Conservation (phyloP, 2,329 filamentous ascomycete genomes). For the Colletotrichum somersetense region DNA sequence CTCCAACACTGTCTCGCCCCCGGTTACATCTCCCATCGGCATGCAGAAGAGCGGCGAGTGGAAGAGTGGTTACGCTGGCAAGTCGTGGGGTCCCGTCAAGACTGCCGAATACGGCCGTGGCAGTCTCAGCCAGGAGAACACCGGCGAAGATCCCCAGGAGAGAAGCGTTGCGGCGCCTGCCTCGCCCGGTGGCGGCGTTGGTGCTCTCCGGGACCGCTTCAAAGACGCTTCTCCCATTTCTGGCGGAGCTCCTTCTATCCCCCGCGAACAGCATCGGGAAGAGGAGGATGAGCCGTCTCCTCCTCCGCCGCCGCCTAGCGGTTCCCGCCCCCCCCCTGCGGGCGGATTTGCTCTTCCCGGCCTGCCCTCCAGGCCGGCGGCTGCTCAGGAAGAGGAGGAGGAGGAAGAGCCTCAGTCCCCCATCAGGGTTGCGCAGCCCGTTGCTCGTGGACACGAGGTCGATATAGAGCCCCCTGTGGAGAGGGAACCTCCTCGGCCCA, state of each 20-base stretch:
- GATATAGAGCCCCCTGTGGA: constrained; percentile 64
- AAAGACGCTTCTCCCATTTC: constrained; percentile 81
- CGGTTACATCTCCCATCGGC: constrained; percentile 66
- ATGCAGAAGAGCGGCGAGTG: constrained; percentile 85
- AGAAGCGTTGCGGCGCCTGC: constrained; percentile 63
- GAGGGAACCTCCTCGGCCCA: constrained; percentile 66
- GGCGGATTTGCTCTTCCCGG: constrained; percentile 85
- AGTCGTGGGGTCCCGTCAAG: constrained; percentile 89
- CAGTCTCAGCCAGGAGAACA: constrained; percentile 68
- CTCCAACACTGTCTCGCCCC: constrained; percentile 56
- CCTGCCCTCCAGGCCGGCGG: constrained; percentile 72
- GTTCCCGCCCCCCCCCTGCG: constrained; percentile 76
- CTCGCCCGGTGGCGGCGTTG: constrained; percentile 74
- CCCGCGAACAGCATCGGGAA: constrained; percentile 36
- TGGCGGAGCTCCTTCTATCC: constrained; percentile 50
- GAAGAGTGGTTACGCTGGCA: constrained; percentile 93
- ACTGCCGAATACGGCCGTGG: constrained; percentile 78
- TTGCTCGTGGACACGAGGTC: constrained; percentile 72
- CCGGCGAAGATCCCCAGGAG: constrained; percentile 64
- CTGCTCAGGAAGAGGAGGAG: constrained; percentile 66
- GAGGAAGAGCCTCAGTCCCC: constrained; percentile 77
- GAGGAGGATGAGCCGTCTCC: constrained; percentile 65
- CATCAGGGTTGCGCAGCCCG: constrained; percentile 87
- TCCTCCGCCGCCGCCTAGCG: constrained; percentile 64
- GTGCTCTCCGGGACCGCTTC: constrained; percentile 85